Conservation (phyloP, 495 filamentous ascomycete species). For the Apiosordaria backusii region DNA sequence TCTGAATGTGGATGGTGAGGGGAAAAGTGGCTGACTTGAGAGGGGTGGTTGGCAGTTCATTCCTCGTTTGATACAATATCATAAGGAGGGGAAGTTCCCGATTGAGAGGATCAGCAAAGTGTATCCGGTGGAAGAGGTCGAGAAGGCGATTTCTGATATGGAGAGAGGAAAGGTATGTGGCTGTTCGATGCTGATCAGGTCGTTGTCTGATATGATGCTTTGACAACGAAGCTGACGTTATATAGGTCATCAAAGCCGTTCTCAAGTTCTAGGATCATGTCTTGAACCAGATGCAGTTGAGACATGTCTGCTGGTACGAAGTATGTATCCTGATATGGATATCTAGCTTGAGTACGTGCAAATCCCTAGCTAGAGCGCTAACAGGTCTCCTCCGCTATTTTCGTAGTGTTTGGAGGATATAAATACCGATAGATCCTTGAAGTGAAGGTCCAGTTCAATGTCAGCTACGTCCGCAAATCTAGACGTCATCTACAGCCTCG, state of each 20-base stretch:
- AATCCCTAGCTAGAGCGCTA: too few species aligned
- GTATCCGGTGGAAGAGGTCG: slow-evolving; percentile 39
- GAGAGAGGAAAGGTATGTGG: slow-evolving; percentile 32
- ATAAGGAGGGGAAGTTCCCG: slow-evolving; percentile 40
- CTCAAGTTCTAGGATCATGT: slow-evolving; percentile 12
- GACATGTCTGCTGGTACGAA: too few species aligned
- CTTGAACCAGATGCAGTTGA: too few species aligned
- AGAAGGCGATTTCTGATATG: slow-evolving; percentile 41
- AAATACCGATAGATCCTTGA: too few species aligned
- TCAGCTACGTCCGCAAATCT: too few species aligned
- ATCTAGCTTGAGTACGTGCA: too few species aligned
- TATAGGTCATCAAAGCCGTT: slow-evolving; percentile 14
- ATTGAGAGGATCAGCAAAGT: slow-evolving; percentile 41
- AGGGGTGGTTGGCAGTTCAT: slow-evolving; percentile 26
- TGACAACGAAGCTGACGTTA: neutral
- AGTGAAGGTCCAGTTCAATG: too few species aligned
- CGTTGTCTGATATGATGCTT: too few species aligned
- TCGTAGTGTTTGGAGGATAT: too few species aligned
- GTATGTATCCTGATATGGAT: too few species aligned
- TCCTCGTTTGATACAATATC: slow-evolving; percentile 36
- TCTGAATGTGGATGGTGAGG: neutral
- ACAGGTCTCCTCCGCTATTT: too few species aligned
- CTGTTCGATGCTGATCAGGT: neutral
- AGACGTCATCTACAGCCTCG: too few species aligned
- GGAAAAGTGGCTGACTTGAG: neutral